These are phyloP conservation scores for Limtongia smithiae DNA, from an alignment of 805 yeast species.

Conservation along the genomic window DNA sequence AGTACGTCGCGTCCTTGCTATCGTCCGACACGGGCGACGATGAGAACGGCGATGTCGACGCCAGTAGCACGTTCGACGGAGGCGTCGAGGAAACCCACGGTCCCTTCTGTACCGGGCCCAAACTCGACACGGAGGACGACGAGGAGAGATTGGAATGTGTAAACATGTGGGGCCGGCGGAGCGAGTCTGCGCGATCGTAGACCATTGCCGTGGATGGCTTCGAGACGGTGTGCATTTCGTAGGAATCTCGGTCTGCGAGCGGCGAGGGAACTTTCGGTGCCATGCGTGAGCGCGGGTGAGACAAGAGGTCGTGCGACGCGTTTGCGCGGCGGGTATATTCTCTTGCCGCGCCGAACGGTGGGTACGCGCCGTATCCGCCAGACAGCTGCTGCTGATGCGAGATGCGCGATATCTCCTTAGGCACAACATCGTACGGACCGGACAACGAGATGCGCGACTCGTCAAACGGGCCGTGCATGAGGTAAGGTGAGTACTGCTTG, in stretches of 20 bases:
- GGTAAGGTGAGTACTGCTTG: constrained; percentile 5
- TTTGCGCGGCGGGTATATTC: too few relatives aligned
- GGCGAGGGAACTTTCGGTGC: not conserved
- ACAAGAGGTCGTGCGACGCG: not conserved
- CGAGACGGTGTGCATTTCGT: constrained; percentile 17
- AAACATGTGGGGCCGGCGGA: constrained; percentile 3
- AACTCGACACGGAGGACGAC: constrained; percentile 1
- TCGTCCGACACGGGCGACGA: too few relatives aligned
- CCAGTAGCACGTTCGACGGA: not conserved
- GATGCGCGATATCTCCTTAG: constrained; percentile 3
- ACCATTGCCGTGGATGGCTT: constrained; percentile 3
- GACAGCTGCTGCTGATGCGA: too few relatives aligned
- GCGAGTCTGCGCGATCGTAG: too few relatives aligned
- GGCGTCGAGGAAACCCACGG: not conserved
- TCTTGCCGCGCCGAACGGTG: too few relatives aligned
- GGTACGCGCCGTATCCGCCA: too few relatives aligned
- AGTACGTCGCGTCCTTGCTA: too few relatives aligned
- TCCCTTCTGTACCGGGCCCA: not conserved
- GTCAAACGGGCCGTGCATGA: constrained; percentile 10
- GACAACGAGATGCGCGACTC: constrained; percentile 19
- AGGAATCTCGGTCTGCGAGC: constrained; percentile 6
- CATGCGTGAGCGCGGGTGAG: not conserved
- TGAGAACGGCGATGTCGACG: too few relatives aligned
- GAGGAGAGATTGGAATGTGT: not conserved
- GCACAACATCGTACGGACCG: constrained; percentile 20